Evolutionary conservation across 495 filamentous ascomycete genomes (phyloP).

Genomic region (Patellaria atrata): DNA sequence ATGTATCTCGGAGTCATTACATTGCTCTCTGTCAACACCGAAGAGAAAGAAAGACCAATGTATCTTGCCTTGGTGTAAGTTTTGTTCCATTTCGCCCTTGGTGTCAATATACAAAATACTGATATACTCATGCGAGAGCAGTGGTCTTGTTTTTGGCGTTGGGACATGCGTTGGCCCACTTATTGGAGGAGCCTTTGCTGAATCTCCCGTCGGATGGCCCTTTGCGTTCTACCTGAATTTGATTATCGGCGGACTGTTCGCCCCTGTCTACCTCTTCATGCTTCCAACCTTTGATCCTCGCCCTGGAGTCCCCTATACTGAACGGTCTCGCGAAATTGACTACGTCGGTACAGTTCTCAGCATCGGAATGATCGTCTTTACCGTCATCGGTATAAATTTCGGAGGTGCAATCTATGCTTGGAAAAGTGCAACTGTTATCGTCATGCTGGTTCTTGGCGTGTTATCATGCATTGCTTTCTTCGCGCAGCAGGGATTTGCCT

Average conservation of each 20-base stretch:
- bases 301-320: neutral
- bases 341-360: conserved; percentile 4
- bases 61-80: conserved; percentile 7
- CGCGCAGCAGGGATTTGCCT: conserved; percentile 9
- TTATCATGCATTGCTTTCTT: conserved; percentile 5
- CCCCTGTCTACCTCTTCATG: conserved; percentile 6
- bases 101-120: no score
- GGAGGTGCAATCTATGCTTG: conserved; percentile 6
- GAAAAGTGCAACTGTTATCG: conserved; percentile 1
- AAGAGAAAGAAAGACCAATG: conserved; percentile 1
- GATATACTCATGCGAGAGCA: no score
- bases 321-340: conserved; percentile 4
- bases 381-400: conserved; percentile 6
- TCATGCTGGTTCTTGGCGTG: conserved; percentile 6
- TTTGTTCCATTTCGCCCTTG: no score
- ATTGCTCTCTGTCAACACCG: conserved; percentile 4
- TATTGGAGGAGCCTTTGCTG: conserved; percentile 14
- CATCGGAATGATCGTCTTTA: conserved; percentile 5
- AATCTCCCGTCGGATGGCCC: conserved; percentile 12
- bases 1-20: conserved; percentile 9
- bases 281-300: conserved; percentile 7
- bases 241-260: conserved; percentile 8
- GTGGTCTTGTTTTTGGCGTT: conserved; percentile 5
- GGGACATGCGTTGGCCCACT: conserved; percentile 11
- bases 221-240: conserved; percentile 18